These are phyloP conservation scores for Pseudozyma tsukubaensis DNA, from an alignment of 1,284 basidiomycete species.

Conservation along the genomic window DNA sequence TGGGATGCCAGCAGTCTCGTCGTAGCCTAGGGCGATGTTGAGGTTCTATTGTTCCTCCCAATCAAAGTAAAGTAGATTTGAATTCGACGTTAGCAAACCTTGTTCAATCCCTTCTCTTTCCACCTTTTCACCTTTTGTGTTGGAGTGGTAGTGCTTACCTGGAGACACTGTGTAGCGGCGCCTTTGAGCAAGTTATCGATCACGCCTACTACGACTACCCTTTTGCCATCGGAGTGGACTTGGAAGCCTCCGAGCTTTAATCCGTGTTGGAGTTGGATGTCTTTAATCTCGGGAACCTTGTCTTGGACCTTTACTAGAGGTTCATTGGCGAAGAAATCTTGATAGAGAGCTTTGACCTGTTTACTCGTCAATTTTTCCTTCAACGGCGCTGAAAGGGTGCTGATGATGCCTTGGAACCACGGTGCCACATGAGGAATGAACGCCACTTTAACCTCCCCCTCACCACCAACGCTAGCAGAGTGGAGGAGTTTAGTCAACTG, in stretches of 20 bases:
- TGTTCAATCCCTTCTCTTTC: no score
- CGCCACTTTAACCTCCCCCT: constrained; percentile 75
- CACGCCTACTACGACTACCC: constrained; percentile 82
- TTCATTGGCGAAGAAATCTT: constrained; percentile 81
- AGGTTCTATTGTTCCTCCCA: constrained; percentile 74
- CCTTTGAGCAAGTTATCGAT: constrained; percentile 96
- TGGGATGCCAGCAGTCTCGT: constrained; percentile 86
- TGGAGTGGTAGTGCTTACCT: constrained; percentile 70
- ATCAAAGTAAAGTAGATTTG: no score
- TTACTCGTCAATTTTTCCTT: constrained; percentile 75
- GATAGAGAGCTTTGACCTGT: constrained; percentile 81
- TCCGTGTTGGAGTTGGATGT: constrained; percentile 84
- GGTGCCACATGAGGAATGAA: constrained; percentile 90
- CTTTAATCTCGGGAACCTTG: constrained; percentile 80
- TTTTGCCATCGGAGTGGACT: constrained; percentile 85
- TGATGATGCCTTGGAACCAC: constrained; percentile 97
- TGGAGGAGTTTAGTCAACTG: constrained; percentile 78
- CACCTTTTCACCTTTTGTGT: no score
- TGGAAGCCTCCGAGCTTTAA: constrained; percentile 94
- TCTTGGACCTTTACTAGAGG: constrained; percentile 77
- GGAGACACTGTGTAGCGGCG: constrained; percentile 95
- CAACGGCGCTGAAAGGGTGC: constrained; percentile 84
- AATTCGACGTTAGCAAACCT: no score
- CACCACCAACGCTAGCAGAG: neutral
- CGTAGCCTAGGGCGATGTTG: constrained; percentile 91